These are phyloP conservation scores for Saturnispora ahearnii DNA, from an alignment of 805 yeast genomes.

Conservation along the genomic window DNA sequence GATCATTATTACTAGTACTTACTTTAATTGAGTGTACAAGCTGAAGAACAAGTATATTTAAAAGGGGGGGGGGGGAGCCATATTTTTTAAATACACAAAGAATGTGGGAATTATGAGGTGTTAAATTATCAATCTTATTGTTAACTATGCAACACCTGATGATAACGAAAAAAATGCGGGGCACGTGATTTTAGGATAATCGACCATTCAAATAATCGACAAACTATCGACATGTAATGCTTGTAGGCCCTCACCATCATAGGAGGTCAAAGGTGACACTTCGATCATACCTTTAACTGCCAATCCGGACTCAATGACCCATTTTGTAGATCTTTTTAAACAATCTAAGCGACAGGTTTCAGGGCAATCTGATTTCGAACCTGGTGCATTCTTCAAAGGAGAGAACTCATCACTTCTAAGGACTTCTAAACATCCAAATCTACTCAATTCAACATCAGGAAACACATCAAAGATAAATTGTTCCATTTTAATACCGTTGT, in stretches of 20 bases:
- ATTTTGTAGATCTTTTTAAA: slow-evolving; percentile 57
- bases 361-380: slow-evolving; percentile 77
- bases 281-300: slow-evolving; percentile 50
- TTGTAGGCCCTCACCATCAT: slow-evolving; percentile 64
- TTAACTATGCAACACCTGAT: neutral
- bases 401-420: slow-evolving; percentile 79
- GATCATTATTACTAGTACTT: neutral
- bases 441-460: slow-evolving; percentile 57
- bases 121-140: too few species aligned
- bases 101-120: too few species aligned
- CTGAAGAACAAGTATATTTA: too few species aligned
- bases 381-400: slow-evolving; percentile 87
- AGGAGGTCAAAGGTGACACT: slow-evolving; percentile 67
- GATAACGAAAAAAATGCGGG: neutral
- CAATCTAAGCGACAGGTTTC: slow-evolving; percentile 64
- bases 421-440: slow-evolving; percentile 90
- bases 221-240: slow-evolving; percentile 40
- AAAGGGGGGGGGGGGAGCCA: too few species aligned
- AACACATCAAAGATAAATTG: slow-evolving; percentile 96
- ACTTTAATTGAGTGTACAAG: neutral
- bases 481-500: slow-evolving; percentile 91
- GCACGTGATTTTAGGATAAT: neutral
- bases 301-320: slow-evolving; percentile 74
- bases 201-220: slow-evolving; percentile 6
- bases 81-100: too few species aligned